Evolutionary conservation across 495 filamentous ascomycete genomes (phyloP).

Genomic region (Aspergillus wentii): DNA sequence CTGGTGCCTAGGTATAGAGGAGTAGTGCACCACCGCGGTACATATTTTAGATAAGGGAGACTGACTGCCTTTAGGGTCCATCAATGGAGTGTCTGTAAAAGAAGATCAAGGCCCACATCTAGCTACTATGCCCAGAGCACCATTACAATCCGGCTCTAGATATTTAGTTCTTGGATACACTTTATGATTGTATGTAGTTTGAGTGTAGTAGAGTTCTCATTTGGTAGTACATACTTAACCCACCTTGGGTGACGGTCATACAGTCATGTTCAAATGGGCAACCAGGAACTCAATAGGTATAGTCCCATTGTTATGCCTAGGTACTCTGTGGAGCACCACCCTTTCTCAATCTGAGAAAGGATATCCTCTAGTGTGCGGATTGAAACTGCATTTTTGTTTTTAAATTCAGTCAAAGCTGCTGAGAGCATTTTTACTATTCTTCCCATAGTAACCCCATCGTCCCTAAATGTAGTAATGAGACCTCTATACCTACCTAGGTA

Average conservation of each 20-base stretch:
- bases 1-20: too few species aligned
- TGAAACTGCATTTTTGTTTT: constrained; percentile 61
- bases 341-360: constrained; percentile 64
- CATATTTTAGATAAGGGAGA: too few species aligned
- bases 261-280: constrained; percentile 80
- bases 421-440: constrained; percentile 33
- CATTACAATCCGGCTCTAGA: constrained; percentile 8
- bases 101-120: constrained; percentile 17
- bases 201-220: constrained; percentile 74
- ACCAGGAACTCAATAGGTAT: too few species aligned
- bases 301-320: too few species aligned
- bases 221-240: constrained; percentile 71
- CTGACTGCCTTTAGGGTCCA: too few species aligned
- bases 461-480: too few species aligned
- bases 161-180: constrained; percentile 11
- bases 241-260: constrained; percentile 74
- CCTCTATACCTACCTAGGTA: too few species aligned
- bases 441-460: constrained; percentile 75
- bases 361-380: constrained; percentile 66
- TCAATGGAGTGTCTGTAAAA: too few species aligned
- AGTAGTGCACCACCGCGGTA: too few species aligned
- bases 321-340: constrained; percentile 71
- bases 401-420: constrained; percentile 68
- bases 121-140: too few species aligned
- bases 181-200: constrained; percentile 59